Evolutionary conservation across 805 yeast species (phyloP).

Genomic region (Isabelozyma pseudorhagii): DNA sequence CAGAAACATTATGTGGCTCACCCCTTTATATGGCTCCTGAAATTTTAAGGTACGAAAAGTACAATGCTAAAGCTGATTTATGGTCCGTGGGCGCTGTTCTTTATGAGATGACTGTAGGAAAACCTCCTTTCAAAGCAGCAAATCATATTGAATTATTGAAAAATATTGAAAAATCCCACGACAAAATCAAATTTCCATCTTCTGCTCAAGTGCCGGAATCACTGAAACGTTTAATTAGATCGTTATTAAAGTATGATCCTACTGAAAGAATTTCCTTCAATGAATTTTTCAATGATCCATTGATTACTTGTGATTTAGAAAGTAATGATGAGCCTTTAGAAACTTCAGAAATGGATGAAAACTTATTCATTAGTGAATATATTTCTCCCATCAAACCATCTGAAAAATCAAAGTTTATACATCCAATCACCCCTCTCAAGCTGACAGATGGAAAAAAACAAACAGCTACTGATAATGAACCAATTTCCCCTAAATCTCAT

Average conservation of each 20-base stretch:
- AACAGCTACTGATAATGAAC: not conserved
- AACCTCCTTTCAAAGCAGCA: slow-evolving; percentile 91
- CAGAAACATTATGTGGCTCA: slow-evolving; percentile 96
- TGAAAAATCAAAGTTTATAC: slow-evolving; percentile 14
- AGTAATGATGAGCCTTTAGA: slow-evolving; percentile 57
- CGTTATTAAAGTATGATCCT: slow-evolving; percentile 79
- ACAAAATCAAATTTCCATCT: slow-evolving; percentile 73
- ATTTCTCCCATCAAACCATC: slow-evolving; percentile 41
- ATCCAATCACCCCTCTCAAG: slow-evolving; percentile 9
- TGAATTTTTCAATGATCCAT: slow-evolving; percentile 78
- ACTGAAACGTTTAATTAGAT: slow-evolving; percentile 67
- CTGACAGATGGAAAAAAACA: not conserved
- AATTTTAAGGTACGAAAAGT: slow-evolving; percentile 87
- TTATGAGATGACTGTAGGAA: slow-evolving; percentile 95
- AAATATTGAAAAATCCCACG: slow-evolving; percentile 80
- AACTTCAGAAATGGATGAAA: slow-evolving; percentile 68
- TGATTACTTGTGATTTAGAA: slow-evolving; percentile 55
- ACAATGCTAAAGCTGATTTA: slow-evolving; percentile 94
- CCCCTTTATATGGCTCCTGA: slow-evolving; percentile 99
- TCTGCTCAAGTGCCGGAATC: slow-evolving; percentile 61
- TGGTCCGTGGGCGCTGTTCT: slow-evolving; percentile 98
- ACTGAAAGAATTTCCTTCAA: slow-evolving; percentile 82
- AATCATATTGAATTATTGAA: slow-evolving; percentile 88
- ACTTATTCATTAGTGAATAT: slow-evolving; percentile 82
- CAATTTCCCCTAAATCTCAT: not conserved